Base-by-base conservation (phyloP, 345 rosid genomes). In the Xanthoceras sorbifolium region DNA sequence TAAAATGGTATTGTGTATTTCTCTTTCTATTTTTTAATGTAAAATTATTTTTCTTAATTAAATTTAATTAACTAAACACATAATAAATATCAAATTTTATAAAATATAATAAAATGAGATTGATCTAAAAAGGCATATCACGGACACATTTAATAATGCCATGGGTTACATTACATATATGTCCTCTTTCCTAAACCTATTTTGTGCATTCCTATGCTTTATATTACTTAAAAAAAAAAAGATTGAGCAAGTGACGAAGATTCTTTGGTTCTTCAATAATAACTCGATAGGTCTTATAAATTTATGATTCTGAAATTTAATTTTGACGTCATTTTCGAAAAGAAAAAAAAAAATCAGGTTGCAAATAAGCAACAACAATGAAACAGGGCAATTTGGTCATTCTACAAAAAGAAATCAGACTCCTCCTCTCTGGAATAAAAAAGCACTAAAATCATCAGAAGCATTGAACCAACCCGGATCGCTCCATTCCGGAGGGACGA, bases 381-480 rank as follows among this genome's bases (percentile, higher is more conserved):
- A 38, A 23, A 3, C 3, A 3, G 64, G 66, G 34, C 66, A 59
- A 38, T 6, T 36, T 18, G 22, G 75, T 72, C 46, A 72, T 36
- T 72, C 28, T 0, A 42, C 12, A 15, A 3, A 14, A n/a, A 29
- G 62, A 31, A 31, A 0, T 18, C 6, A 26, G 26, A 4, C 28
- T 11, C 29, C 25, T 3, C 25, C 59, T 10, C 18, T 9, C 40
- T 29, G 17, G n/a, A 62, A 40, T 61, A 73, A 42, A 62, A 73
- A 18, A 2, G 42, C 42, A 36, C 40, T 23, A 25, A 71, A 9
- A 14, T 15, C 67, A 38, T 36, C 4, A 25, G 26, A 20, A 28
- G 46, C 69, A 25, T 38, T 20, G 57, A 73, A 62, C 31, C n/a
- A 50, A 50, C 68, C 76, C 57, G 67, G 29, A 60, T 40, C 42